Evolutionary conservation across 2,329 filamentous ascomycete species (phyloP).

Genomic region (Fusarium robinianum): DNA sequence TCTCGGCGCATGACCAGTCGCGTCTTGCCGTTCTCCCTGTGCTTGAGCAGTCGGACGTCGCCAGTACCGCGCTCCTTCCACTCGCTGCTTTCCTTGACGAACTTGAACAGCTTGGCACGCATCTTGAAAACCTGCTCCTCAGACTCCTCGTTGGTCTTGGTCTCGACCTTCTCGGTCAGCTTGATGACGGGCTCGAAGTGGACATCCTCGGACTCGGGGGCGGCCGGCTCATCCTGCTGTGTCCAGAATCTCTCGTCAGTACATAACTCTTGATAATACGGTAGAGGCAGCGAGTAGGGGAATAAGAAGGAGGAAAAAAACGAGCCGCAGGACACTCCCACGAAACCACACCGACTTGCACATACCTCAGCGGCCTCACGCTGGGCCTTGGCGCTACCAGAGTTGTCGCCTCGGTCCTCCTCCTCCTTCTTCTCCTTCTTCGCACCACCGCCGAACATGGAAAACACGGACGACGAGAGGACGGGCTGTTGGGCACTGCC

Average conservation of each 20-base stretch:
- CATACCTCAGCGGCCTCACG: constrained; percentile 63
- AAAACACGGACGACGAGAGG: constrained; percentile 76
- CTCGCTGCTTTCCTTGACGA: constrained; percentile 86
- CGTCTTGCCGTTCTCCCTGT: constrained; percentile 98
- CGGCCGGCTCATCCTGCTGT: constrained; percentile 63
- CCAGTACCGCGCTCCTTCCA: constrained; percentile 99
- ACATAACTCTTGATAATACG: neutral
- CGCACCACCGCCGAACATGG: constrained; percentile 97
- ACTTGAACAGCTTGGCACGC: constrained; percentile 99
- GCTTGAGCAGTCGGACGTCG: constrained; percentile 94
- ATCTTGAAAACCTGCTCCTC: constrained; percentile 99
- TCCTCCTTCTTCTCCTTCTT: constrained; percentile 94
- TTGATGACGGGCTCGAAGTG: constrained; percentile 97
- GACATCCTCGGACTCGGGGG: constrained; percentile 86
- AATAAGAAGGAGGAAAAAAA: too few relatives aligned
- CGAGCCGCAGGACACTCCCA: too few relatives aligned
- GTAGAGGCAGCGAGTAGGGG: too few relatives aligned
- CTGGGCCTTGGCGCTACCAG: constrained; percentile 84
- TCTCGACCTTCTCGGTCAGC: constrained; percentile 95
- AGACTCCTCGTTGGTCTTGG: constrained; percentile 96
- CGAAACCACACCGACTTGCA: too few relatives aligned
- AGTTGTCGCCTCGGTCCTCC: constrained; percentile 82
- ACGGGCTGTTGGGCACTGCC: constrained; percentile 46
- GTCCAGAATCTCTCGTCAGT: constrained; percentile 12
- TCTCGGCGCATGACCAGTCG: constrained; percentile 97